These are phyloP conservation scores for Talaromyces stipitatus DNA, from an alignment of 495 filamentous ascomycete species.

Conservation along the genomic window DNA sequence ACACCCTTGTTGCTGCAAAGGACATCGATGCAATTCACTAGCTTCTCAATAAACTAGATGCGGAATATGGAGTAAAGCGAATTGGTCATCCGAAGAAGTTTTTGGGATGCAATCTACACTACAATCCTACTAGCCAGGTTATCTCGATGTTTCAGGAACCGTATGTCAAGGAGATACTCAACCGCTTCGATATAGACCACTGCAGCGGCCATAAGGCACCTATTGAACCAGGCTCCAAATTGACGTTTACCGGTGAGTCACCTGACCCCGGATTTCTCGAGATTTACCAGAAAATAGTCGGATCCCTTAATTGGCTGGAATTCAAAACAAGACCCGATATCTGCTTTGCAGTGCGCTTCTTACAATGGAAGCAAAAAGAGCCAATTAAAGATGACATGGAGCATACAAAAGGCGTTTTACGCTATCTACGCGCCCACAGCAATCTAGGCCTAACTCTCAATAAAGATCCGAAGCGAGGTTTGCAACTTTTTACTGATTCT, in stretches of 20 bases:
- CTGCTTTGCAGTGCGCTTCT: not conserved
- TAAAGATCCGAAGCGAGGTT: not conserved
- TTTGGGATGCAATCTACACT: not conserved
- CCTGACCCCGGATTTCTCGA: not conserved
- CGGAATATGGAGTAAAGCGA: not conserved
- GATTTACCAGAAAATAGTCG: not conserved
- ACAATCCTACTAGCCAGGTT: not conserved
- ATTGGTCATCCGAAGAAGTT: not conserved
- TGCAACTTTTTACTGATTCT: not conserved
- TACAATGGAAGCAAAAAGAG: not conserved
- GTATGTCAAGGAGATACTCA: not conserved
- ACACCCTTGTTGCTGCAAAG: not conserved
- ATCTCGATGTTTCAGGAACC: not conserved
- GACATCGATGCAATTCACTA: not conserved
- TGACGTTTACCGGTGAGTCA: not conserved
- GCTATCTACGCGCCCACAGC: not conserved
- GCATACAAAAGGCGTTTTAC: not conserved
- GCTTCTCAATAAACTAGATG: not conserved
- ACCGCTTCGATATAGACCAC: not conserved
- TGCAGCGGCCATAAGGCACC: not conserved
- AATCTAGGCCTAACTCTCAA: not conserved
- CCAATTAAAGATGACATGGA: not conserved
- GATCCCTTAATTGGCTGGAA: not conserved
- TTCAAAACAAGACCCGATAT: not conserved
- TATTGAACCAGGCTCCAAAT: not conserved